phyloP scores from a whole-genome alignment of 2,329 filamentous ascomycete genomes.

The Rhynchosporium secalis region DNA sequence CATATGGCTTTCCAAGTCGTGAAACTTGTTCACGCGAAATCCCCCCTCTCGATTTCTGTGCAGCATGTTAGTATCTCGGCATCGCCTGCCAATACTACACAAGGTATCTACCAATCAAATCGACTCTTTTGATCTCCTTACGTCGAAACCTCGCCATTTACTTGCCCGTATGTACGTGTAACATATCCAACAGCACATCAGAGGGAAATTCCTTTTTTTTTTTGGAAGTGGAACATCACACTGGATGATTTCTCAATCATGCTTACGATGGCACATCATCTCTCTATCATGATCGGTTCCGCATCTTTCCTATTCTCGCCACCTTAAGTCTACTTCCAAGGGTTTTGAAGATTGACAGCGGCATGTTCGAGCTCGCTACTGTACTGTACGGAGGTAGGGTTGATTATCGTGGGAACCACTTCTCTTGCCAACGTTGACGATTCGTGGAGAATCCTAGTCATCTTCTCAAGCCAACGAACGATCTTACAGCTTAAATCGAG shows the following conservation, averaged over 20 bases:
- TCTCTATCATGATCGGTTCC: not conserved
- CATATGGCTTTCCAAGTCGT: conserved; percentile 7
- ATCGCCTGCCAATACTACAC: conserved; percentile 5
- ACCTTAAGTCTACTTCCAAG: conserved; percentile 5
- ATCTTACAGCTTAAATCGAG: conserved; percentile 12
- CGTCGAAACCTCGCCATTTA: conserved; percentile 12
- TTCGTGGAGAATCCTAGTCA: conserved; percentile 28
- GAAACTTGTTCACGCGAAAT: not conserved
- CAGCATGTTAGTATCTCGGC: conserved; percentile 9
- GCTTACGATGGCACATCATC: not conserved
- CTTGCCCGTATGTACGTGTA: not conserved
- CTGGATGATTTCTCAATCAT: not conserved
- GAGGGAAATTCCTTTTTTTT: not conserved
- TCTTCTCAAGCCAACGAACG: conserved; percentile 6
- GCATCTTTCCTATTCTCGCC: conserved; percentile 12
- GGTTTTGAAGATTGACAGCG: conserved; percentile 22
- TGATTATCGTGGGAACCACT: conserved; percentile 16
- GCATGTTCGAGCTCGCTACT: conserved; percentile 19
- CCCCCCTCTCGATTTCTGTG: not conserved
- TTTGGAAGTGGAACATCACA: not conserved
- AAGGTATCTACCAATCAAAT: conserved; percentile 4
- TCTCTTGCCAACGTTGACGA: conserved; percentile 10
- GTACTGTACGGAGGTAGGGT: not conserved
- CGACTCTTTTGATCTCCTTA: conserved; percentile 3
- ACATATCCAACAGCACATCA: not conserved